Percentiles rank a stretch among this genome's conserved stretches.
phyloP scores from a whole-genome alignment of 1,139 yeast genomes.

The Geotrichum aggregatum region DNA sequence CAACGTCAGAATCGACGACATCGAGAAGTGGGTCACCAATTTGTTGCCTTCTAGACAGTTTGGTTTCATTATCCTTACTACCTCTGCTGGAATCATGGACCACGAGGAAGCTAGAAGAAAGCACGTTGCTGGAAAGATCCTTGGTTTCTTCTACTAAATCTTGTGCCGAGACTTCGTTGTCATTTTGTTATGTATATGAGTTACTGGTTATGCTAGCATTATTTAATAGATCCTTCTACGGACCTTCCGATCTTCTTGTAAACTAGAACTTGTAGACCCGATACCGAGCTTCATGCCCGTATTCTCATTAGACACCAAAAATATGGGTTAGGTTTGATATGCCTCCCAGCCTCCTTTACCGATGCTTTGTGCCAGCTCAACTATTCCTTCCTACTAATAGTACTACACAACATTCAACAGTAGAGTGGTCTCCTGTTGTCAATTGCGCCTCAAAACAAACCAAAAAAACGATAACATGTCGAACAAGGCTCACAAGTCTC shows the following conservation, averaged over 20 bases:
- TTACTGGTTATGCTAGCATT: conserved; percentile 11
- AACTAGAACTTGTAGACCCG: background rate
- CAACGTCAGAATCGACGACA: conserved; percentile 88
- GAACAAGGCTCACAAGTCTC: conserved; percentile 39
- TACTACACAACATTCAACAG: conserved; percentile 19
- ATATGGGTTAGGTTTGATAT: background rate
- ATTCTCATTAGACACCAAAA: no score
- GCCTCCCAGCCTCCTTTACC: background rate
- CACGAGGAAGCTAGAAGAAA: conserved; percentile 99
- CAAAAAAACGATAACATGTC: no score
- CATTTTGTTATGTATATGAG: no score
- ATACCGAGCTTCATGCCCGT: background rate
- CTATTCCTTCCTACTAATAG: no score
- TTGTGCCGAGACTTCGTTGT: no score
- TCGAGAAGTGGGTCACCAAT: conserved; percentile 97
- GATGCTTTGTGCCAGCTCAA: conserved; percentile 1
- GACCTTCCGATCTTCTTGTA: background rate
- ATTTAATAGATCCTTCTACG: conserved; percentile 8
- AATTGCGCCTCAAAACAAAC: background rate
- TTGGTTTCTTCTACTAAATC: conserved; percentile 85
- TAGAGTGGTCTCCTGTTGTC: conserved; percentile 28
- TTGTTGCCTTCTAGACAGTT: conserved; percentile 98
- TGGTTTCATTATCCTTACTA: conserved; percentile 94
- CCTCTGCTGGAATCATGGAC: conserved; percentile 99
- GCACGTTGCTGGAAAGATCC: conserved; percentile 97